phyloP scores from a whole-genome alignment of 257 asterid species.

The Solanum dulcamara region DNA sequence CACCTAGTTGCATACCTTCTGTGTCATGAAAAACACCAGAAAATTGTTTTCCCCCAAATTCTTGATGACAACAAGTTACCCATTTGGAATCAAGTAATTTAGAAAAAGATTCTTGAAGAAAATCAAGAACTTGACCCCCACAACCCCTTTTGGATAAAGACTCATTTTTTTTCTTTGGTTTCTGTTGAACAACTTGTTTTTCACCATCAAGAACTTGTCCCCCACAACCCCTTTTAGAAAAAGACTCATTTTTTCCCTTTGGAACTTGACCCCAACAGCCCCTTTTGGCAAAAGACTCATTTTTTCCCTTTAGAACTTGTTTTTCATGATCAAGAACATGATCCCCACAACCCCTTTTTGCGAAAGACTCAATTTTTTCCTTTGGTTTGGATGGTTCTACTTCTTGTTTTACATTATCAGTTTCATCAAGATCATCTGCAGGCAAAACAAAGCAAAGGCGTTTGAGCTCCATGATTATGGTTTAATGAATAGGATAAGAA shows the following conservation, averaged over 20 bases:
- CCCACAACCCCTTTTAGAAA: slow-evolving; percentile 11
- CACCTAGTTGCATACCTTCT: slow-evolving; percentile 50
- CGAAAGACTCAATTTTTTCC: background rate
- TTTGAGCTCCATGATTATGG: slow-evolving; percentile 46
- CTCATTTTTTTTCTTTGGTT: background rate
- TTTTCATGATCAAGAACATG: background rate
- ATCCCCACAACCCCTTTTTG: slow-evolving; percentile 12
- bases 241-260: background rate
- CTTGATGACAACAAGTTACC: slow-evolving; percentile 22
- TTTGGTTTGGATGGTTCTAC: background rate
- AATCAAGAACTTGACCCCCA: slow-evolving; percentile 14
- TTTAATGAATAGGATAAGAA: background rate
- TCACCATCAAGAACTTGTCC: slow-evolving; percentile 2
- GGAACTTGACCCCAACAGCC: slow-evolving; percentile 1
- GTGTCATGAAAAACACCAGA: slow-evolving; percentile 51
- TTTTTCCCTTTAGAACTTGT: background rate
- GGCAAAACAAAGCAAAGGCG: slow-evolving; percentile 61
- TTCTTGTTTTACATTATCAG: background rate
- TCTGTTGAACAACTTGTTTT: background rate
- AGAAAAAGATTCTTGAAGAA: slow-evolving; percentile 19
- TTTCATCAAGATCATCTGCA: slow-evolving; percentile 32
- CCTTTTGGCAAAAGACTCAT: background rate
- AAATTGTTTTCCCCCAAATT: slow-evolving; percentile 1
- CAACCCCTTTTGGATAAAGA: slow-evolving; percentile 10
- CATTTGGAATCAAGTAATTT: slow-evolving; percentile 35